Percentiles rank a stretch among this genome's conserved stretches.
Evolutionary conservation across 768 basidiomycete species (phyloP).

Genomic region (Xerocomellus intermedius): DNA sequence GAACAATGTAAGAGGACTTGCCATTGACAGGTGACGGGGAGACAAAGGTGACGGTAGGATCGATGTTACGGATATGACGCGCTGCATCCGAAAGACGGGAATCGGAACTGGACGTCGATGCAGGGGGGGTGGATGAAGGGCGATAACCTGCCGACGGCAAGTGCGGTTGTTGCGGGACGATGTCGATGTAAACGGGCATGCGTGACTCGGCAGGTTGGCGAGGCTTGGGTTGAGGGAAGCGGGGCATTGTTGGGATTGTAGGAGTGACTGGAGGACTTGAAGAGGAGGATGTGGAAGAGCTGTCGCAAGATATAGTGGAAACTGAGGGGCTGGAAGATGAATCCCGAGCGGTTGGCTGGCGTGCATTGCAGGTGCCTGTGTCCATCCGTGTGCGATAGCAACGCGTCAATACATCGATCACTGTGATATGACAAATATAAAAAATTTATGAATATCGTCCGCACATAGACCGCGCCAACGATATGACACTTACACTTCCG

Average conservation of each 20-base stretch:
- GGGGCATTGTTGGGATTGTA: slow-evolving; percentile 20
- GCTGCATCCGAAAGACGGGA: slow-evolving; percentile 30
- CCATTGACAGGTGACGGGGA: slow-evolving; percentile 49
- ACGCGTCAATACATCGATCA: slow-evolving; percentile 36
- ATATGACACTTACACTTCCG: slow-evolving; percentile 55
- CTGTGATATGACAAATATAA: slow-evolving; percentile 33
- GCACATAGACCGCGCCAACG: slow-evolving; percentile 25
- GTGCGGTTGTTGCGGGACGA: slow-evolving; percentile 21
- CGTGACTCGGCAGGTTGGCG: slow-evolving; percentile 25
- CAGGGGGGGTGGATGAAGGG: background rate
- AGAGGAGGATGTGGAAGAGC: slow-evolving; percentile 20
- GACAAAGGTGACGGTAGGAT: slow-evolving; percentile 65
- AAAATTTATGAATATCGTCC: slow-evolving; percentile 26
- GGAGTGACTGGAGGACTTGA: slow-evolving; percentile 15
- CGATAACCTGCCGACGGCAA: slow-evolving; percentile 8
- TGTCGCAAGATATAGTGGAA: slow-evolving; percentile 30
- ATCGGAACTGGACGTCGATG: slow-evolving; percentile 2
- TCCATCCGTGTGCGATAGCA: slow-evolving; percentile 31
- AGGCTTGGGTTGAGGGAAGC: slow-evolving; percentile 19
- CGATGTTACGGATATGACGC: slow-evolving; percentile 56
- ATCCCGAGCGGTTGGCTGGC: slow-evolving; percentile 13
- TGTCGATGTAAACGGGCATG: slow-evolving; percentile 36
- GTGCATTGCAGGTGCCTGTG: slow-evolving; percentile 21
- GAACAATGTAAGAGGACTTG: slow-evolving; percentile 55
- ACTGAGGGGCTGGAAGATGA: slow-evolving; percentile 16